These are phyloP conservation scores for Coemansia sp. DNA, from an alignment of 192 early-diverging fungal species.

Conservation along the genomic window DNA sequence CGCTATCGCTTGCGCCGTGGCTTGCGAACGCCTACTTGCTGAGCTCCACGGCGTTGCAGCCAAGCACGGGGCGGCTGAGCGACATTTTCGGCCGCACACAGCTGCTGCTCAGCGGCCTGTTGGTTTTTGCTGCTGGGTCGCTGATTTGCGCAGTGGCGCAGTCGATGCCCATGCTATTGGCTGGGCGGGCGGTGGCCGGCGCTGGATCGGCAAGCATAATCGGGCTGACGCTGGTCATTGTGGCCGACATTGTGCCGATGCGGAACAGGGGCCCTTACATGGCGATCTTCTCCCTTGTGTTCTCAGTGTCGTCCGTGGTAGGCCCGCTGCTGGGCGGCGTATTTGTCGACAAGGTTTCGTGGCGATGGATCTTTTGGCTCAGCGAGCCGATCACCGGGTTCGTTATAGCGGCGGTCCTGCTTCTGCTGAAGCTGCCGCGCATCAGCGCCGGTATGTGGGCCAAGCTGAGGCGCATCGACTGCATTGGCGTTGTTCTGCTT, in stretches of 20 bases:
- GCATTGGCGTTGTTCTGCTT: conserved; percentile 63
- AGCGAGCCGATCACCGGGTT: conserved; percentile 57
- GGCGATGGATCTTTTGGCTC: conserved; percentile 70
- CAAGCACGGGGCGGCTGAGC: conserved; percentile 76
- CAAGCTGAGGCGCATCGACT: conserved; percentile 70
- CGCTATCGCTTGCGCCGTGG: conserved; percentile 72
- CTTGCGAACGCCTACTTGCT: conserved; percentile 74
- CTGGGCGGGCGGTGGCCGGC: conserved; percentile 67
- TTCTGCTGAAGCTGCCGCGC: conserved; percentile 44
- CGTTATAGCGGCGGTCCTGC: conserved; percentile 49
- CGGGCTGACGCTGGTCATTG: conserved; percentile 66
- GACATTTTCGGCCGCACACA: conserved; percentile 82
- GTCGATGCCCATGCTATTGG: conserved; percentile 68
- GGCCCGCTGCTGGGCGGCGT: conserved; percentile 65
- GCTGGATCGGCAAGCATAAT: conserved; percentile 71
- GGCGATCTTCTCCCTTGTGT: conserved; percentile 62
- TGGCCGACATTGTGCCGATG: conserved; percentile 72
- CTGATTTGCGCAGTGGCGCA: conserved; percentile 59
- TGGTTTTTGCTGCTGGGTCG: conserved; percentile 61
- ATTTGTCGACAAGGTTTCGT: conserved; percentile 59
- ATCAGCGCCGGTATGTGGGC: conserved; percentile 22
- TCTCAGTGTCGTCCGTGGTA: conserved; percentile 62
- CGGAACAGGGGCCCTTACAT: conserved; percentile 68
- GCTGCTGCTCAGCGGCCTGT: conserved; percentile 58
- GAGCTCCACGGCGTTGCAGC: conserved; percentile 76